These are phyloP conservation scores for Tulasnella sp. DNA, from an alignment of 768 basidiomycete species.

Conservation along the genomic window DNA sequence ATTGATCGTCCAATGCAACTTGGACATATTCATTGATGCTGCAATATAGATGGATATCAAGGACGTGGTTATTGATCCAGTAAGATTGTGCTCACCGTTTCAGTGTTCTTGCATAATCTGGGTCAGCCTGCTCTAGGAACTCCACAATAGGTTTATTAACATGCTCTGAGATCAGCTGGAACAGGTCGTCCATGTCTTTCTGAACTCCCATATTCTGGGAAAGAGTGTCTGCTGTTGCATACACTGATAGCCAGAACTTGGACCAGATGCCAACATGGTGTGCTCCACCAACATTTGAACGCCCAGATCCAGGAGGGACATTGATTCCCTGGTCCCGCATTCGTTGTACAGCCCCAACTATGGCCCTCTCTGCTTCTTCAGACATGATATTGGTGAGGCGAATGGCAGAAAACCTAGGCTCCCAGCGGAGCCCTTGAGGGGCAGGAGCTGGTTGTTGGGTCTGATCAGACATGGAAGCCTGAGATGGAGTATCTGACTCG, in stretches of 20 bases:
- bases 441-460: neutral
- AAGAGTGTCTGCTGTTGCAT: neutral
- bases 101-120: neutral
- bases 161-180: neutral
- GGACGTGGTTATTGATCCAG: neutral
- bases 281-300: neutral
- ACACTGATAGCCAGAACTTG: neutral
- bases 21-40: neutral
- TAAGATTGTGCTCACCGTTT: neutral
- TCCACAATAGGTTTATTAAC: neutral
- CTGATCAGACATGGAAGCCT: no score
- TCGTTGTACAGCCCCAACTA: neutral
- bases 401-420: neutral
- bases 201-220: neutral
- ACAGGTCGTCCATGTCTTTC: neutral
- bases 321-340: neutral
- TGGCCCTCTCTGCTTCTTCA: neutral
- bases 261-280: neutral
- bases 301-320: neutral
- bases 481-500: no score
- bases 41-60: neutral
- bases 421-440: neutral
- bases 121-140: neutral
- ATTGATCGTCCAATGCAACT: neutral
- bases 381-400: neutral